These are phyloP conservation scores for Ensete ventricosum DNA, from an alignment of 176 grass and related monocot species.

Conservation along the genomic window DNA sequence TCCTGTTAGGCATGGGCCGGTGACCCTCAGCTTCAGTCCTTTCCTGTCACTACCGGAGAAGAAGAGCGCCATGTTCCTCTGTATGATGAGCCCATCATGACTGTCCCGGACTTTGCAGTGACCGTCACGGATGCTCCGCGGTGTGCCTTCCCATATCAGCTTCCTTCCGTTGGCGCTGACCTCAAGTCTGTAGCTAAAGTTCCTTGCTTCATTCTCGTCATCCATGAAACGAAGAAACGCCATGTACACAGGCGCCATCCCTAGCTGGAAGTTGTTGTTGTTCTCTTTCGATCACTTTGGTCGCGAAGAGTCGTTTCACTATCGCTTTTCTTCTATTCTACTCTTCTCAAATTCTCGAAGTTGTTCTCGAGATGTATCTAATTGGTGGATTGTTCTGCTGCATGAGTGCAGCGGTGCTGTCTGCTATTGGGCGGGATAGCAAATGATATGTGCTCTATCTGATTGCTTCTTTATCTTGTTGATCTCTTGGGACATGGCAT, in stretches of 20 bases:
- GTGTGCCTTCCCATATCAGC: slow-evolving; percentile 23
- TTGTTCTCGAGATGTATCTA: slow-evolving; percentile 34
- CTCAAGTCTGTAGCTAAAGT: slow-evolving; percentile 25
- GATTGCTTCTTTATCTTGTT: background rate
- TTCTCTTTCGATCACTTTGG: no score
- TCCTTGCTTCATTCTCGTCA: slow-evolving; percentile 20
- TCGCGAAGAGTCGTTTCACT: no score
- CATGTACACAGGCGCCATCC: no score
- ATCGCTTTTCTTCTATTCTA: no score
- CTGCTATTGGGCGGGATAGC: slow-evolving; percentile 69
- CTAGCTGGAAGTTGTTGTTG: no score
- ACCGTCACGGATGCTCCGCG: slow-evolving; percentile 25
- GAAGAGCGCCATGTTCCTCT: slow-evolving; percentile 28
- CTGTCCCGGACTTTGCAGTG: slow-evolving; percentile 26
- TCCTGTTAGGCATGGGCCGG: no score
- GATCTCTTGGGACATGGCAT: background rate
- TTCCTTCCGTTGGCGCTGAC: slow-evolving; percentile 24
- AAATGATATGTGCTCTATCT: slow-evolving; percentile 38
- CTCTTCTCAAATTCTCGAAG: background rate
- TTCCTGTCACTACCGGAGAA: slow-evolving; percentile 20
- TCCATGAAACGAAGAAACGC: slow-evolving; percentile 9
- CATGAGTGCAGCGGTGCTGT: slow-evolving; percentile 71
- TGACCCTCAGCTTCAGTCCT: slow-evolving; percentile 21
- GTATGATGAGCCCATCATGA: slow-evolving; percentile 27
- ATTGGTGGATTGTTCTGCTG: slow-evolving; percentile 84